Conservation (phyloP, 2,329 filamentous ascomycete genomes). For the Cladosporium sp. region DNA sequence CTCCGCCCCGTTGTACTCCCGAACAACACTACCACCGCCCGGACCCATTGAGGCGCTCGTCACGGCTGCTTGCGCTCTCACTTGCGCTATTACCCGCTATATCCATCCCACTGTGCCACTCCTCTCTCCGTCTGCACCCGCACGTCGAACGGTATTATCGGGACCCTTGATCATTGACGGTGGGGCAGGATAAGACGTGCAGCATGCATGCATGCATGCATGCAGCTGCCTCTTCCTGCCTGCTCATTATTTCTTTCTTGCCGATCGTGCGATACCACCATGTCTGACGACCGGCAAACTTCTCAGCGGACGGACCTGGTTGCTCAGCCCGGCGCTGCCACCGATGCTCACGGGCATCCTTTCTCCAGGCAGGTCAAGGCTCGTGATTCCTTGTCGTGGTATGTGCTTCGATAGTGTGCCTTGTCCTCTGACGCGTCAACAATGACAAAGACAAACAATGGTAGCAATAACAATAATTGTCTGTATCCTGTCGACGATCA, state of each 20-base stretch:
- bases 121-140: slow-evolving; percentile 10
- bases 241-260: not conserved
- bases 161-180: not conserved
- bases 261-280: slow-evolving; percentile 7
- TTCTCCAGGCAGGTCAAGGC: too few relatives aligned
- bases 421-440: too few relatives aligned
- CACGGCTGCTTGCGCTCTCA: slow-evolving; percentile 2
- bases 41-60: slow-evolving; percentile 11
- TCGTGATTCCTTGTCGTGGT: too few relatives aligned
- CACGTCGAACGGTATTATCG: not conserved
- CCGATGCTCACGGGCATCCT: not conserved
- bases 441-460: too few relatives aligned
- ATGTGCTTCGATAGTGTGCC: too few relatives aligned
- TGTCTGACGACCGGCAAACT: too few relatives aligned
- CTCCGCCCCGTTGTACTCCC: slow-evolving; percentile 8
- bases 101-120: not conserved
- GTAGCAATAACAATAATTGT: too few relatives aligned
- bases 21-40: not conserved
- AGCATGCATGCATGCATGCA: not conserved
- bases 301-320: not conserved
- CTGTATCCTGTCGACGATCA: too few relatives aligned
- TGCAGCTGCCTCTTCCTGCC: too few relatives aligned
- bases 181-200: slow-evolving; percentile 4
- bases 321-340: not conserved
- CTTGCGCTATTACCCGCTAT: not conserved